phyloP scores from a whole-genome alignment of 306 rosid species.

The Vigna angularis region DNA sequence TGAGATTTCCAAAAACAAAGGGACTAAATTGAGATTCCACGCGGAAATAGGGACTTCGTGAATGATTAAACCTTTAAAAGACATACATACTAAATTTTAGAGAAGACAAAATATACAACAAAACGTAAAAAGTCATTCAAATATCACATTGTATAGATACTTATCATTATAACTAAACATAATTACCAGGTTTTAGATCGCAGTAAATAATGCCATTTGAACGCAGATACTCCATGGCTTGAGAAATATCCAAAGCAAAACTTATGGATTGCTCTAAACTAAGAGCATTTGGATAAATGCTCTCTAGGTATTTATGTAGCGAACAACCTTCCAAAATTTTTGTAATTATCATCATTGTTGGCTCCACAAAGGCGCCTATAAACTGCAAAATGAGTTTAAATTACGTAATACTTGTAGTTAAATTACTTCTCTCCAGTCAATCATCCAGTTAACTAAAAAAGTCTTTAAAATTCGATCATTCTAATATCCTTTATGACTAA shows the following conservation, averaged over 20 bases:
- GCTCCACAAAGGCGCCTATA: conserved; percentile 30
- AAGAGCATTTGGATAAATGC: not conserved
- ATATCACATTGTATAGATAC: not conserved
- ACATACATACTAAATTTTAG: not conserved
- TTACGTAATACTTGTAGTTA: not conserved
- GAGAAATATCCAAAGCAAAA: conserved; percentile 36
- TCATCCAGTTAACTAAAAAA: not conserved
- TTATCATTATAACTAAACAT: not conserved
- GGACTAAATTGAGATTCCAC: too few relatives aligned
- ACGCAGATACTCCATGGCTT: conserved; percentile 39
- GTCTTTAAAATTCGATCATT: not conserved
- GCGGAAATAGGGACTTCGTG: too few relatives aligned
- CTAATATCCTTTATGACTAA: too few relatives aligned
- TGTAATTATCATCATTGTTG: conserved; percentile 33
- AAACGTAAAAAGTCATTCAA: not conserved
- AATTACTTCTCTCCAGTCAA: not conserved
- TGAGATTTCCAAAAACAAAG: too few relatives aligned
- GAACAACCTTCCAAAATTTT: conserved; percentile 33
- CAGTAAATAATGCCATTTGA: conserved; percentile 32
- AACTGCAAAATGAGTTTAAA: conserved; percentile 17
- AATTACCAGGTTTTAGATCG: conserved; percentile 37
- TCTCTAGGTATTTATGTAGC: not conserved
- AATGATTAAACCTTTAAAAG: too few relatives aligned
- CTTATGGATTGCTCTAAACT: conserved; percentile 17
- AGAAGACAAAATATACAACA: not conserved